phyloP scores from a whole-genome alignment of 805 yeast genomes.

The Yamadazyma akitaensis region DNA sequence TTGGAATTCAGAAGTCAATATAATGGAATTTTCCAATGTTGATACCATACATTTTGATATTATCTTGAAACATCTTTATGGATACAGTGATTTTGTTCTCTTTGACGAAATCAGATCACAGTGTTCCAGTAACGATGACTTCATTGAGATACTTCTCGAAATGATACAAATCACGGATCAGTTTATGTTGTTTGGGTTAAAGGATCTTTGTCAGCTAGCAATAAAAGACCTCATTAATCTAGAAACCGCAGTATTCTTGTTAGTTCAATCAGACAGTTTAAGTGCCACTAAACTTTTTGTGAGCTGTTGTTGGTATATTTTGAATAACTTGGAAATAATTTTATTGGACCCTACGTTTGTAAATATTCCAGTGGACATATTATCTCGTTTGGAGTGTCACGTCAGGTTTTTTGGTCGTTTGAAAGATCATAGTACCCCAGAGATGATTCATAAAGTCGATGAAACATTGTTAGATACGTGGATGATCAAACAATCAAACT shows the following conservation, averaged over 20 bases:
- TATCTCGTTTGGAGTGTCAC: conserved; percentile 26
- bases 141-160: conserved; percentile 54
- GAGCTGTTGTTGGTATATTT: conserved; percentile 66
- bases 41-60: conserved; percentile 41
- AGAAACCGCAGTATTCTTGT: conserved; percentile 57
- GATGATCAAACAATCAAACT: conserved; percentile 20
- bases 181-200: conserved; percentile 55
- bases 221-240: conserved; percentile 53
- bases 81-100: conserved; percentile 41
- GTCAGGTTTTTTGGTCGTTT: conserved; percentile 27
- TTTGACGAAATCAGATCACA: conserved; percentile 30
- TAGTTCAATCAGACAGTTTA: conserved; percentile 51
- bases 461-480: conserved; percentile 10
- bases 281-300: conserved; percentile 54
- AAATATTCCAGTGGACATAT: conserved; percentile 25
- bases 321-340: conserved; percentile 59
- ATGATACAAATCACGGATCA: conserved; percentile 62
- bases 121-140: conserved; percentile 32
- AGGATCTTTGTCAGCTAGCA: conserved; percentile 57
- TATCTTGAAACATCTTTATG: conserved; percentile 56
- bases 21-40: conserved; percentile 44
- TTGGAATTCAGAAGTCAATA: conserved; percentile 42
- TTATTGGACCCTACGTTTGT: conserved; percentile 44
- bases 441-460: conserved; percentile 9
- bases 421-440: conserved; percentile 19